Evolutionary conservation across 257 asterid species (phyloP).

Genomic region (Ophiorrhiza pumila): DNA sequence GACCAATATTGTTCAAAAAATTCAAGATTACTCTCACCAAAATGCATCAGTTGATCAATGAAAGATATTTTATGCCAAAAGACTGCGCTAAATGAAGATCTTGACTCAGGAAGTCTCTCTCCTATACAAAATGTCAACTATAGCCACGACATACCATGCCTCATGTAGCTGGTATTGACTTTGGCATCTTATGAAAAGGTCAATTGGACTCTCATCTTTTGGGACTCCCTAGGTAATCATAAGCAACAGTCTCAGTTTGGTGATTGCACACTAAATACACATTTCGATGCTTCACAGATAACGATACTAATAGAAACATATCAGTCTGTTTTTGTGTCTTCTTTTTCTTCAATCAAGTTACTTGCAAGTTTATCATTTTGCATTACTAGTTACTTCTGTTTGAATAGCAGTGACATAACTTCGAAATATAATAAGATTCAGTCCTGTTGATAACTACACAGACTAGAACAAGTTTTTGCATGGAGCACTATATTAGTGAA

Average conservation of each 20-base stretch:
- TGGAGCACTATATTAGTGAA: neutral
- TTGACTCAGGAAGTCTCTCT: neutral
- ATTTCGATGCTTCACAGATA: neutral
- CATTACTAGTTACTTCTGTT: neutral
- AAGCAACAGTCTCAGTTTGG: neutral
- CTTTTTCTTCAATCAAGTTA: neutral
- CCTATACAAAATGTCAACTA: neutral
- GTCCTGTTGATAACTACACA: neutral
- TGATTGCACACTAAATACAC: neutral
- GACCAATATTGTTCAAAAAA: neutral
- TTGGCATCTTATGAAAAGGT: neutral
- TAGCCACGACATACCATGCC: neutral
- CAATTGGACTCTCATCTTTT: neutral
- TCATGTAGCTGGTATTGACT: neutral
- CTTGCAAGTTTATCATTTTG: neutral
- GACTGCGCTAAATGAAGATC: neutral
- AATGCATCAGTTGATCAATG: neutral
- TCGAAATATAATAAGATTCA: neutral
- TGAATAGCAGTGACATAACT: neutral
- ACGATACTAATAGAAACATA: neutral
- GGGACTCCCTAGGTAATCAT: neutral
- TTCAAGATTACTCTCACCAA: neutral
- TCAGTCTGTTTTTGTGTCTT: neutral
- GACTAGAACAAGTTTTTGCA: neutral
- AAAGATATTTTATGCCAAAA: neutral